Evolutionary conservation across 345 rosid genomes (phyloP), one percentile per base, ranked within the genome.

Genomic region (Dovyalis caffra): DNA sequence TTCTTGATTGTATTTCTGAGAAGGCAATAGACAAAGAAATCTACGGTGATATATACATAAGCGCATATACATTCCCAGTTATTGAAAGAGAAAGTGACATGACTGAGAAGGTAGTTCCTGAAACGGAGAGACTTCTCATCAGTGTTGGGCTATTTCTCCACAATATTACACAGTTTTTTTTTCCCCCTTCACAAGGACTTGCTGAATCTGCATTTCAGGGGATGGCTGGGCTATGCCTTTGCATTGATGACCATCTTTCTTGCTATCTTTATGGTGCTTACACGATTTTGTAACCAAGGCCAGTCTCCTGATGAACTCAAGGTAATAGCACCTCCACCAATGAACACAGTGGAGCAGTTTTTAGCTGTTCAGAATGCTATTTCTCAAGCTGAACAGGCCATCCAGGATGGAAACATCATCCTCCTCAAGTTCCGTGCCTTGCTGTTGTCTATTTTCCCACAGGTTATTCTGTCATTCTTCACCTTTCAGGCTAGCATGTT

Each of bases 331-430:
- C 99, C 98, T 72, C 97, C 97, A 15, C 89, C 85, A 12, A 91
- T 86, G 97, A 95, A 75, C 87, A 87, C 95, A 47, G 84, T 95
- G 97, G 99, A 91, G 80, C 99, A 93, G 90, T 95, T 95, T 78
- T 82, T 95, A 81, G 97, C 97, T 1, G 91, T 95, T 77, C 99
- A 92, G 75, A 89, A 88, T 70, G 95, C 95, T 49, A 78, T 93
- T 72, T 87, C 95, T 16, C 89, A 91, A 82, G 89, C 78, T 10
- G 98, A 95, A 83, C 88, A 88, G 77, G 77, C 84, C 77, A 88
- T 93, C 78, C 97, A 93, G 79, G 97, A 95, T 40, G 92, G 92
- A 45, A 95, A 95, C 82, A 75, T 93, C 14, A 73, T 84, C 68
- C 97, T 95, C 43, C 95, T 93, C 77, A 95, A 95, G 86, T 78